Base-by-base conservation (phyloP, 2,329 filamentous ascomycete species). In the Aspergillus neotritici region DNA sequence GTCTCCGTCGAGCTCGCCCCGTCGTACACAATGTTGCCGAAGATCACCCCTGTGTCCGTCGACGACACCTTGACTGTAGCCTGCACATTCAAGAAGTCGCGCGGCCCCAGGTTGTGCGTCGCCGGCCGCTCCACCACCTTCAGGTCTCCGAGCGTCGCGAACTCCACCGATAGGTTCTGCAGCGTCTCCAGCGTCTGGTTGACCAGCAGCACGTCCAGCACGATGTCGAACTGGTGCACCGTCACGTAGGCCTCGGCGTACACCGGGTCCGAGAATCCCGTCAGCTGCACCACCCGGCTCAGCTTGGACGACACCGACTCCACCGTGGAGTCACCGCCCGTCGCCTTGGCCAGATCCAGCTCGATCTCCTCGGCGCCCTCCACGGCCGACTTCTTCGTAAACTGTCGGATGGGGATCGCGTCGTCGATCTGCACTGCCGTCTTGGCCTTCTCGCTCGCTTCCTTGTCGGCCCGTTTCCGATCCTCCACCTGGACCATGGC, bases 171-270 rank as follows among this genome's bases (percentile, higher is more conserved):
- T 28, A 98, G 77, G 60, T 98, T 98, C 66, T 97, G 93, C 16
- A 98, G 77, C 3, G 93, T 98, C 62, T 97, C 91, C 11, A 85
- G 87, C 0, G 93, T 97, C 69, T 98, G 93, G 68, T 98, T 98
- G 60, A 98, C 93, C 15, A 98, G 77, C 3, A 98, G 79, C 7
- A 98, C 93, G 61, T 98, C 93, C 17, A 98, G 78, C 12, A 98
- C 86, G 58, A 98, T 98, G 62, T 98, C 93, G 61, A 98, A 98
- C 66, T 98, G 93, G 66, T 97, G 90, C 8, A 98, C 91, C 66
- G 94, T 95, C 61, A 98, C 91, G 58, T 98, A 98, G 4, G 93
- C 93, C 70, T 98, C 93, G n/a, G 88, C 93, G 59, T 98, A 98
- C 11, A 98, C 93, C 1, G 93, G 85, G 62, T 98, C 93, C 0